Percentiles rank a stretch among this genome's conserved stretches.
These are phyloP conservation scores for Petrea volubilis DNA, from an alignment of 257 asterid species.

Conservation along the genomic window DNA sequence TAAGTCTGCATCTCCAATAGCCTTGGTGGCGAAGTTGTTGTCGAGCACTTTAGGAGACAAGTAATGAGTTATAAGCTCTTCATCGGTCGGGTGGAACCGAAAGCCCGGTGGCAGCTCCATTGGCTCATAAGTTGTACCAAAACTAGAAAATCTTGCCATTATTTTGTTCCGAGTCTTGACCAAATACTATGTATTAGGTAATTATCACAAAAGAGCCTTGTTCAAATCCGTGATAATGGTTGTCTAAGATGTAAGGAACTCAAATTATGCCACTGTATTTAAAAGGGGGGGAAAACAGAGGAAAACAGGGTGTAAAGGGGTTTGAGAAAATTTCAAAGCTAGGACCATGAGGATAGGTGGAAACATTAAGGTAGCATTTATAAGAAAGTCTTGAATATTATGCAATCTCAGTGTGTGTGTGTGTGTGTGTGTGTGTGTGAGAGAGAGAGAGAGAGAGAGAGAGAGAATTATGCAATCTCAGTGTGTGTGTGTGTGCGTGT, in stretches of 20 bases:
- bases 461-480: too few relatives aligned
- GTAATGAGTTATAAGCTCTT: slow-evolving; percentile 65
- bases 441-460: not conserved
- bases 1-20: slow-evolving; percentile 62
- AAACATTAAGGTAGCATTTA: slow-evolving; percentile 10
- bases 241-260: not conserved
- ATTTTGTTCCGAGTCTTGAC: not conserved
- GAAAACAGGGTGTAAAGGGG: not conserved
- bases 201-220: not conserved
- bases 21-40: slow-evolving; percentile 35
- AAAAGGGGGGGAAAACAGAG: not conserved
- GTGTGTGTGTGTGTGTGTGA: not conserved
- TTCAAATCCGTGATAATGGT: too few relatives aligned
- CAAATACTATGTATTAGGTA: not conserved
- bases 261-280: not conserved
- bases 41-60: slow-evolving; percentile 50
- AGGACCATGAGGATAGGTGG: slow-evolving; percentile 9
- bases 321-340: slow-evolving; percentile 9
- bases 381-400: slow-evolving; percentile 4
- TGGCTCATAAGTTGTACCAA: slow-evolving; percentile 17
- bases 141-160: slow-evolving; percentile 24
- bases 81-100: slow-evolving; percentile 70
- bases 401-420: not conserved
- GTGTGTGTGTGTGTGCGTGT: not conserved
- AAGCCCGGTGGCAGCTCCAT: slow-evolving; percentile 65